Evolutionary conservation across 2,329 filamentous ascomycete genomes (phyloP), one percentile per base, ranked within the genome.

Genomic region (Onygenales sp.): DNA sequence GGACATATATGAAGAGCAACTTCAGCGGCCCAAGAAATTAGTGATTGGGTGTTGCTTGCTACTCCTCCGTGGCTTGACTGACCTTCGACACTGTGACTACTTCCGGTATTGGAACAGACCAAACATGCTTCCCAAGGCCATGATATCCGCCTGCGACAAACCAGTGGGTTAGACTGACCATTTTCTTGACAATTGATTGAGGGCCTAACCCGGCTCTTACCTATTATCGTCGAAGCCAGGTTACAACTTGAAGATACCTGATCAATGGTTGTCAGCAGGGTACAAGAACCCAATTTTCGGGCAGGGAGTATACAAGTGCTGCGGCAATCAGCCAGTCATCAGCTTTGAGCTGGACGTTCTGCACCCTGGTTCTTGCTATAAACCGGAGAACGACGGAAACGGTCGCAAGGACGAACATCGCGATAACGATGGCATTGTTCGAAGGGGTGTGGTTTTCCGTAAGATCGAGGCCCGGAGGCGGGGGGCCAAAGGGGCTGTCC

Each of bases 281-380:
- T 32, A 17, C 43, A 9, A 44, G 5, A 43, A 14, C n/a, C 7
- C 7, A 3, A 5, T 6, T 1, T 10, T n/a, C 11, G 17, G 5
- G 7, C 11, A 14, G 45, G 36, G 7, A 21, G 36, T 56, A 50
- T 39, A 57, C 58, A 43, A 57, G 45, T 39, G 41, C 51, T 32
- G 51, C n/a, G 31, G 55, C 13, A 5, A 58, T 54, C 13, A 59
- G 27, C 33, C 54, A 58, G 42, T 60, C 58, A 54, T 60, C 58
- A 31, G 38, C 7, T 11, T 42, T 53, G 9, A 58, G 36, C 39
- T 36, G 14, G 8, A 53, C 43, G 10, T 46, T 51, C 17, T 50
- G 53, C 27, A 50, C 36, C 14, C 8, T 35, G 4, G 36, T 17
- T 50, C 57, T 51, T 32, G 58, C 43, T 33, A 44, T 32, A n/a